Evolutionary conservation across 805 yeast species (phyloP), one percentile per base, ranked within the genome.

Genomic region (Lachancea quebecensis): DNA sequence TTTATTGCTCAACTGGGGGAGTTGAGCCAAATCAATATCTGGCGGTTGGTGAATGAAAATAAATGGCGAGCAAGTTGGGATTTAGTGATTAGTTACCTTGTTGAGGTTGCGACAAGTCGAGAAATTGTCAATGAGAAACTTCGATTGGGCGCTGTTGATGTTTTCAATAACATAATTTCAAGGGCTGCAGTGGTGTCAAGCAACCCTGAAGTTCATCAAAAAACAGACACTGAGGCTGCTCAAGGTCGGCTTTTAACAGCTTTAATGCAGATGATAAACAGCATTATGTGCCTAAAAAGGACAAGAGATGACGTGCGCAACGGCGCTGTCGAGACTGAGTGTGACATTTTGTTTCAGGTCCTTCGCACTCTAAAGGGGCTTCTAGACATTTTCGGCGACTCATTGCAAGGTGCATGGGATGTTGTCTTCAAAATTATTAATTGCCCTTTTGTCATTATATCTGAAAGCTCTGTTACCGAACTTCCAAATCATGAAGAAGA

Each of bases 301-400:
- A 52, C 56, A 1, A 55, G 53, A 12, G 56, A 57, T 8, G 59
- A 60, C 49, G 44, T 77, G 1, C 66, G 77, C 45, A 52, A 53
- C 35, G 66, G 66, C 3, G 50, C 50, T n/a, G 50, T 56, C 4
- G 77, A 78, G 50, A 75, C 80, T 29, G 88, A 83, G 52, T 74
- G 81, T 2, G 90, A 84, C 43, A 77, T 88, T 49, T 78, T 82
- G 48, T 71, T 84, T 14, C 74, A 74, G 27, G 64, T 77, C 0
- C 67, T 90, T 35, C 74, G 78, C 27, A 82, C 87, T 0, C 61
- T 91, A 42, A 83, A 81, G 57, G 78, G 73, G 28, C 69, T 90
- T n/a, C 71, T 91, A 29, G 95, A 89, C 55, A 80, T 83, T 53
- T 84, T 79, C 58, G 97, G 95, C 1, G 72, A 74, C 31, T 65